Evolutionary conservation across 805 yeast species (phyloP), one percentile per base, ranked within the genome.

Genomic region (Suhomyces emberorum): DNA sequence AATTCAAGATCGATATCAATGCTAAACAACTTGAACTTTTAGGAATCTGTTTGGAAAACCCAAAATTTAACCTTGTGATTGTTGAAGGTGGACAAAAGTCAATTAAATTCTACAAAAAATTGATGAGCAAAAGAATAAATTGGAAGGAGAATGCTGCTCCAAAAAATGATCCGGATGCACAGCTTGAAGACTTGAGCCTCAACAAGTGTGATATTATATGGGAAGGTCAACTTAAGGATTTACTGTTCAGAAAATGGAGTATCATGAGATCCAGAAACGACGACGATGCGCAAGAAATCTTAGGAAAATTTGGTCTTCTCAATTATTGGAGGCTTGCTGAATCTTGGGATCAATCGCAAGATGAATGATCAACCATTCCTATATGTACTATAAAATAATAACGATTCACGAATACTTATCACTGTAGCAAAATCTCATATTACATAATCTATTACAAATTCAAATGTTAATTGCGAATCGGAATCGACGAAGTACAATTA

Each of bases 1-100:
- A 74, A 30, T 88, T 67, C 59, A 85, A 88, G 51, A 72, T 89
- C 6, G 89, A 87, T 49, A 76, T 74, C 42, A 88, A 88, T 56
- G 95, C 96, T 1, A 78, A 78, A 44, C 91, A 91, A 53, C 55
- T 78, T 32, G 73, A 66, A 2, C 58, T 89, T 17, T 68, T 65
- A 2, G 99, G 98, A 0, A 65, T 77, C 17, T 71, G 81, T 39
- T 49, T 81, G 3, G 54, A 68, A 2, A 55, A 73, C 15, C 62
- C 69, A 2, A 57, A 48, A 11, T 72, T 77, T 42, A 76, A 76
- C 26, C 51, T 89, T 27, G 70, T 91, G 0, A 65, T 91, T 2
- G 82, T 78, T 1, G 91, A 86, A 48, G 97, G 97, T 0, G 81
- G 83, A 0, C 73, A 65, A 21, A 79, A 79, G 42, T 66, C 78